A percentile compares a stretch with the other conserved stretches of the same genome.
Conservation (phyloP, 208 protist genomes). For the Wallacemonas sp. region DNA sequence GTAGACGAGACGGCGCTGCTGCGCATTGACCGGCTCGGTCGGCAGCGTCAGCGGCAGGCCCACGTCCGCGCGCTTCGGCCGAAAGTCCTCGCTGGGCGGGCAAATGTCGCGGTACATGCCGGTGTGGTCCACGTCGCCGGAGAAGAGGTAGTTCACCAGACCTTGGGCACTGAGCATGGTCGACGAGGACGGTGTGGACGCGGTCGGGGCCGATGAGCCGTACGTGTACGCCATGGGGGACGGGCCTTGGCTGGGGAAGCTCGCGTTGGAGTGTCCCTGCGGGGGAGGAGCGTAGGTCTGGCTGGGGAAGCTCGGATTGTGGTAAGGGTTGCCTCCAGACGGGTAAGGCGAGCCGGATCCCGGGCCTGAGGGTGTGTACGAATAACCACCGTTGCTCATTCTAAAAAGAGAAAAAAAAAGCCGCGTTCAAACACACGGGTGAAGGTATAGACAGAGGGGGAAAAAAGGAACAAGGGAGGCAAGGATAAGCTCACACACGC, state of each 20-base stretch:
- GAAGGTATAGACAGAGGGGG: too few species aligned
- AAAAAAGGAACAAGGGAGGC: too few species aligned
- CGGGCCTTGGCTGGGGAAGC: neutral
- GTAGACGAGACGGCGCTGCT: conserved; percentile 57
- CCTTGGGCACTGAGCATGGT: conserved; percentile 44
- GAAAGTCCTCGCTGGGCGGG: conserved; percentile 24
- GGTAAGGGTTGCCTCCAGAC: neutral
- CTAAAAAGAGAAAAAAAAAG: too few species aligned
- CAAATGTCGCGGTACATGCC: conserved; percentile 31
- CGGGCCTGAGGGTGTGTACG: too few species aligned
- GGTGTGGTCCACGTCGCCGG: conserved; percentile 12
- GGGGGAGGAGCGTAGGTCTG: neutral
- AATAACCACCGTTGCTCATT: too few species aligned
- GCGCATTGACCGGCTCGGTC: conserved; percentile 50
- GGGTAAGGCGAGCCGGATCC: too few species aligned
- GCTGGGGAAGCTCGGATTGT: neutral
- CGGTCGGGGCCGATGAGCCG: neutral
- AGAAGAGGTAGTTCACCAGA: conserved; percentile 48
- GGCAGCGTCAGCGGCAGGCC: conserved; percentile 43
- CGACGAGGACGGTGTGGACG: conserved; percentile 15
- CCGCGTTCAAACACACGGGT: too few species aligned
- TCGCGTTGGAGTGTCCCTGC: neutral
- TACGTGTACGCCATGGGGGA: neutral
- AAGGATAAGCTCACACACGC: too few species aligned
- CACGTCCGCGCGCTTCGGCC: conserved; percentile 29